Evolutionary conservation across 495 filamentous ascomycete genomes (phyloP), one percentile per base, ranked within the genome.

Genomic region (Hypoxylon cercidicola): DNA sequence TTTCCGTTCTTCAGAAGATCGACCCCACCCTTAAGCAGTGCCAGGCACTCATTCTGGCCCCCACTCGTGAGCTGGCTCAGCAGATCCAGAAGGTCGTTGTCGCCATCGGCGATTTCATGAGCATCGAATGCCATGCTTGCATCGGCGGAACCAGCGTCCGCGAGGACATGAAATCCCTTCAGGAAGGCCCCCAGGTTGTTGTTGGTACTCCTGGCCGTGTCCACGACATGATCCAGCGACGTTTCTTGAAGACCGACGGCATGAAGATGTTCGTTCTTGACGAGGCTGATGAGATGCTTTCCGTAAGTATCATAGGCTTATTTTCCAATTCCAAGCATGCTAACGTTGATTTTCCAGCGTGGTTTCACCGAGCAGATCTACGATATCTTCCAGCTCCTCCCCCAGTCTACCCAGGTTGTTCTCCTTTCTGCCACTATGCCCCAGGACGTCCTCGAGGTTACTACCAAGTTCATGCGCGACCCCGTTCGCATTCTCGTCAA

Each of bases 221-320:
- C 68, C 89, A 94, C 11, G 95, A 99, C 78, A 98, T 99, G 95
- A 99, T 99, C 81, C 92, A 94, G 78, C 91, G 95, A 60, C 93
- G 93, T 75, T 89, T 93, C 75, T 85, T 99, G 68, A 90, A 90
- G 80, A 98, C 95, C 68, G 90, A 93, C 78, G 83, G 90, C 77
- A 97, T 99, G 89, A 99, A 99, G 90, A 93, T 97, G 85, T 93
- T 99, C 78, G 92, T 99, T 70, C 93, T 99, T 66, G 95, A 99
- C 77, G 95, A 99, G 82, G 95, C 95, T 70, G 95, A 99, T 78
- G 95, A 99, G 84, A 93, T 99, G 85, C 88, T 99, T 81, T 97
- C 93, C 70, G 90, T 93, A 83, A 79, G 89, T 62, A 25, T 15
- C 11, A 0, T 16, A 35, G 12, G 7, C 32, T 32, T 32, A 16